Conservation (phyloP, 225 moss, liverwort and hornwort species). For the Marchantia polymorpha region DNA sequence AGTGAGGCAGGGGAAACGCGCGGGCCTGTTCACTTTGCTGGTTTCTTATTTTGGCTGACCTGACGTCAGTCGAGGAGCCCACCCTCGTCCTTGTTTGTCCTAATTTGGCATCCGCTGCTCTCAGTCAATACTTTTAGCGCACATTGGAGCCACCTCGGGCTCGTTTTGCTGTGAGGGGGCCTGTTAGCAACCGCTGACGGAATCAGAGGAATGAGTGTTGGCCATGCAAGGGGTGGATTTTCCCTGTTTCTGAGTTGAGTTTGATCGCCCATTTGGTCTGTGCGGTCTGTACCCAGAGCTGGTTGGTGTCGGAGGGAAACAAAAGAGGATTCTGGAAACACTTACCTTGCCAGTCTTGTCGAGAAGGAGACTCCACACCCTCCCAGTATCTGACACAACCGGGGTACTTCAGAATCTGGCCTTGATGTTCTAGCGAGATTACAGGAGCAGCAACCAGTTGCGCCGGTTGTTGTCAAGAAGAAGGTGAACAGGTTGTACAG, state of each 20-base stretch:
- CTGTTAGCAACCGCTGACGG: background rate
- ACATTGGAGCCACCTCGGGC: background rate
- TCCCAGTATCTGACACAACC: constrained; percentile 40
- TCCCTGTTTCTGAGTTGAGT: background rate
- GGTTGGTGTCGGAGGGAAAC: background rate
- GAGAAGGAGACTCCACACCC: constrained; percentile 31
- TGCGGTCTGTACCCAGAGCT: background rate
- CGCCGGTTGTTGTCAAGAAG: constrained; percentile 35
- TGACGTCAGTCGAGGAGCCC: background rate
- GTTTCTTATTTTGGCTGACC: background rate
- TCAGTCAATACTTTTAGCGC: background rate
- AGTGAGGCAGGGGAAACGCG: background rate
- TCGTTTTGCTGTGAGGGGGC: background rate
- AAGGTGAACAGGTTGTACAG: constrained; percentile 60
- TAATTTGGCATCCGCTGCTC: background rate
- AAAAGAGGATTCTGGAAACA: background rate
- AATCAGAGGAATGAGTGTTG: background rate
- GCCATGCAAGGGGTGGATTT: background rate
- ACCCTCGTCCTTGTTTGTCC: background rate
- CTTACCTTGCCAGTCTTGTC: constrained; percentile 17
- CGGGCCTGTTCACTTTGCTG: background rate
- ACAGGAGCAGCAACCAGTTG: constrained; percentile 44
- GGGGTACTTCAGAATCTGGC: constrained; percentile 48
- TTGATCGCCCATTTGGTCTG: background rate
- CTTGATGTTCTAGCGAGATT: constrained; percentile 50